Evolutionary conservation across 352 stramenopile genomes (phyloP), one percentile per base, ranked within the genome.

Genomic region (Globisporangium cylindrosporum): DNA sequence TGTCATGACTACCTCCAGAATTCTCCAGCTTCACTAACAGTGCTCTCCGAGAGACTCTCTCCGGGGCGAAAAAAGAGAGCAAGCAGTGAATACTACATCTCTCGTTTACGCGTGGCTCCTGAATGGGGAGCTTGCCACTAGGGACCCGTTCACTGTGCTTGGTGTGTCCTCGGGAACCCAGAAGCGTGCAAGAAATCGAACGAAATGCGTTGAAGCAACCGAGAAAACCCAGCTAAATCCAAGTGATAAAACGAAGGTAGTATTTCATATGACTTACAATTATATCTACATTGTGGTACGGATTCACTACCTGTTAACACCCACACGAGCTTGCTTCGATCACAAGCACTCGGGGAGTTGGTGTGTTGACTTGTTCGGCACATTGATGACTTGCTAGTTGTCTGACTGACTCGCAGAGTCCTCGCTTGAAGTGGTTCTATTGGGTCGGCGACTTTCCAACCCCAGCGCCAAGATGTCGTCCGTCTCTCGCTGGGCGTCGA

Each of bases 401-500:
- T 41, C 54, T 8, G 29, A n/a, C 14, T 41, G 27, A 15, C 7
- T n/a, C 18, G 27, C 27, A n/a, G 36, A 32, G 18, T 59, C 25
- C 8, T 59, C 27, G 4, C 36, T 32, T 0, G 14, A 41, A 25
- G 27, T 15, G 18, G 25, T 41, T 24, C 27, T 15, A 25, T 34
- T 32, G 1, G 20, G 27, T 0, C 27, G 54, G 38, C 27, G 38
- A 48, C 38, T 48, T 25, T 12, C 15, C 15, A 15, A 20, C n/a
- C 54, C 24, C 38, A 46, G 12, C 9, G 55, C 36, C 18, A 68
- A 29, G 15, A 68, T 22, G 15, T 56, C 54, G 27, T 62, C 36
- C 0, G 43, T 63, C 41, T 62, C 41, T 55, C 63, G 22, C 41
- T 62, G 36, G 2, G 63, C 63, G 6, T 62, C 38, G 3, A 68